Percentiles rank a stretch among this genome's conserved stretches.
These are phyloP conservation scores for Orbilia oligospora DNA, from an alignment of 2,329 filamentous ascomycete species.

Conservation along the genomic window DNA sequence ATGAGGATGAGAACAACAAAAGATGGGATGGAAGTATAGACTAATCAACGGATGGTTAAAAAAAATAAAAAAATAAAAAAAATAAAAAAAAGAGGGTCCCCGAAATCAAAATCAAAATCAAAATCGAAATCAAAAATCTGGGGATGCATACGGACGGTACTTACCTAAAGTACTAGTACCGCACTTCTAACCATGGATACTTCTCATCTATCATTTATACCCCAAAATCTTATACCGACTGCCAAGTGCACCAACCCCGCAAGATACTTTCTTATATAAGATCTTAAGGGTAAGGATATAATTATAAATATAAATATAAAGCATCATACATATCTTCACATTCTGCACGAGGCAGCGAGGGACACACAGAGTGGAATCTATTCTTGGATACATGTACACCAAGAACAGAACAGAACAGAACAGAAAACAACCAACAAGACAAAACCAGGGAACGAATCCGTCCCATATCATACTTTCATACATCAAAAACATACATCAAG, in stretches of 20 bases:
- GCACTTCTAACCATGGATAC: too few relatives aligned
- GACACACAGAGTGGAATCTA: slow-evolving; percentile 5
- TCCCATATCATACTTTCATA: too few relatives aligned
- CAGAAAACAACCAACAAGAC: slow-evolving; percentile 1
- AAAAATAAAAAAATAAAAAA: too few relatives aligned
- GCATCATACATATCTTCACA: background rate
- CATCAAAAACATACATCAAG: too few relatives aligned
- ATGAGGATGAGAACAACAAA: background rate
- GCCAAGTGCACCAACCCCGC: too few relatives aligned
- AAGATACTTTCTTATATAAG: too few relatives aligned
- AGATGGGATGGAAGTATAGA: too few relatives aligned
- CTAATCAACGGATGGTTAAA: too few relatives aligned
- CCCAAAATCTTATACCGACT: too few relatives aligned
- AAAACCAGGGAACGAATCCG: slow-evolving; percentile 9
- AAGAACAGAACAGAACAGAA: slow-evolving; percentile 12
- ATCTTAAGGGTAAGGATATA: too few relatives aligned
- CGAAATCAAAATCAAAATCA: slow-evolving; percentile 15
- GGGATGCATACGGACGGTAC: background rate
- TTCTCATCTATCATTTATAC: too few relatives aligned
- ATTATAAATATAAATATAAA: too few relatives aligned
- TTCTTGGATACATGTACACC: slow-evolving; percentile 11
- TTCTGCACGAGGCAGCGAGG: background rate
- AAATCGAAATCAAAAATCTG: slow-evolving; percentile 13
- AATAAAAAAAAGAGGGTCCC: slow-evolving; percentile 7
- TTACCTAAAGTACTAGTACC: background rate